Percentiles rank a stretch among this genome's conserved stretches.
These are phyloP conservation scores for Aristolochia contorta DNA, from an alignment of 164 flowering plant genomes.

Conservation along the genomic window DNA sequence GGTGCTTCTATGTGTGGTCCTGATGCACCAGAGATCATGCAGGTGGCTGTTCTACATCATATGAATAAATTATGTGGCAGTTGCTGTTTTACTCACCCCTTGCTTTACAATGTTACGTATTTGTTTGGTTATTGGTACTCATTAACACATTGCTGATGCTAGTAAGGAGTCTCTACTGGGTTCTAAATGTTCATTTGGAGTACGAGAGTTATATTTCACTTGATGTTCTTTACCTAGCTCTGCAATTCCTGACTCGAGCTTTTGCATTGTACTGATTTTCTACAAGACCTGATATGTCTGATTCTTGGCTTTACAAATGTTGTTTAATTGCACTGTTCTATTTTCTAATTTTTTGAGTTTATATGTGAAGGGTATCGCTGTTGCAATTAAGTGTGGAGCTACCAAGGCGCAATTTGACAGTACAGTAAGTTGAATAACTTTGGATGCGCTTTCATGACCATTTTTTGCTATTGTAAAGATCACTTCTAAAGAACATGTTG, in stretches of 20 bases:
- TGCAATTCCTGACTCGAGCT: too few relatives aligned
- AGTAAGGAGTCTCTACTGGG: too few relatives aligned
- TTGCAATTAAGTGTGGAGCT: conserved; percentile 95
- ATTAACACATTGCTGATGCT: too few relatives aligned
- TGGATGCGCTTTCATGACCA: neutral
- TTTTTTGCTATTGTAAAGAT: too few relatives aligned
- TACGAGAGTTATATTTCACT: too few relatives aligned
- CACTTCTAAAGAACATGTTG: too few relatives aligned
- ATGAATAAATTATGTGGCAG: neutral
- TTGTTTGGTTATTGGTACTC: too few relatives aligned
- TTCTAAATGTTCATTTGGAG: too few relatives aligned
- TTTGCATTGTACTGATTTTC: neutral
- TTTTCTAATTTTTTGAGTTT: neutral
- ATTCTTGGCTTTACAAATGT: neutral
- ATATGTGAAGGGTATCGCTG: conserved; percentile 67
- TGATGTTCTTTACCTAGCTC: too few relatives aligned
- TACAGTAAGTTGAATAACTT: conserved; percentile 65
- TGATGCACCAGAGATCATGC: conserved; percentile 95
- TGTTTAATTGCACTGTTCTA: neutral
- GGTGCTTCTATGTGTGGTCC: conserved; percentile 99
- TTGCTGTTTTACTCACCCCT: neutral
- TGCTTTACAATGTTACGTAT: neutral
- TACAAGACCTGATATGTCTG: neutral
- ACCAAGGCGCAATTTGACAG: conserved; percentile 92
- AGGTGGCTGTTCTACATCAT: conserved; percentile 33